A percentile compares a stretch with the other conserved stretches of the same genome.
phyloP scores from a whole-genome alignment of 306 rosid genomes.

The Cicer yamashitae region DNA sequence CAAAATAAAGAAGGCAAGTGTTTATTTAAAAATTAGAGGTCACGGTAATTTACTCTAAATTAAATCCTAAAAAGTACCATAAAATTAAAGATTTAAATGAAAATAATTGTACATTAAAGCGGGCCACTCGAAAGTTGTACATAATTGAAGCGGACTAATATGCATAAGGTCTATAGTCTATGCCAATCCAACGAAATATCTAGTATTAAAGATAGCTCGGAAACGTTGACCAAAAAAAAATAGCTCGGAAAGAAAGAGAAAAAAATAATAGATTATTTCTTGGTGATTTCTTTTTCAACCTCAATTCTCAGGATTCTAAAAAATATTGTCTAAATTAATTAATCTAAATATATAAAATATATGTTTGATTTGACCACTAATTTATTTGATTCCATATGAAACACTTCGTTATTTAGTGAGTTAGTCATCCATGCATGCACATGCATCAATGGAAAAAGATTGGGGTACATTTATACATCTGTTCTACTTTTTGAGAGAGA shows the following conservation, averaged over 20 bases:
- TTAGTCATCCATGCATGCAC: neutral
- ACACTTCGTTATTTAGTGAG: neutral
- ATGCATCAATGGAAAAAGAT: too few species aligned
- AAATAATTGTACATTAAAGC: neutral
- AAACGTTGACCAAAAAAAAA: neutral
- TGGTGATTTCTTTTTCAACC: too few species aligned
- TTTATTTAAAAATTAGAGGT: too few species aligned
- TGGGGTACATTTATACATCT: too few species aligned
- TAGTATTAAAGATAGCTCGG: neutral
- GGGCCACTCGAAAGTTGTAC: constrained; percentile 17
- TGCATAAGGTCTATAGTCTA: neutral
- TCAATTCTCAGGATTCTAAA: too few species aligned
- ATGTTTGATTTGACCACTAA: neutral
- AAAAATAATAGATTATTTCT: neutral
- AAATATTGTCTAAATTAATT: too few species aligned
- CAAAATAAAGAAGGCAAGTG: too few species aligned
- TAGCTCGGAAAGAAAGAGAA: neutral
- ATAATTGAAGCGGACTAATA: neutral
- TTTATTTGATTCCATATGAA: neutral
- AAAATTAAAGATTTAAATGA: neutral
- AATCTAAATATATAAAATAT: too few species aligned
- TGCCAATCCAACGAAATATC: neutral
- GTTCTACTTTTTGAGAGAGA: too few species aligned
- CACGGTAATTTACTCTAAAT: too few species aligned
- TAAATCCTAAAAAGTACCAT: neutral